phyloP scores from a whole-genome alignment of 345 rosid genomes.

The Streptanthus diversifolius region DNA sequence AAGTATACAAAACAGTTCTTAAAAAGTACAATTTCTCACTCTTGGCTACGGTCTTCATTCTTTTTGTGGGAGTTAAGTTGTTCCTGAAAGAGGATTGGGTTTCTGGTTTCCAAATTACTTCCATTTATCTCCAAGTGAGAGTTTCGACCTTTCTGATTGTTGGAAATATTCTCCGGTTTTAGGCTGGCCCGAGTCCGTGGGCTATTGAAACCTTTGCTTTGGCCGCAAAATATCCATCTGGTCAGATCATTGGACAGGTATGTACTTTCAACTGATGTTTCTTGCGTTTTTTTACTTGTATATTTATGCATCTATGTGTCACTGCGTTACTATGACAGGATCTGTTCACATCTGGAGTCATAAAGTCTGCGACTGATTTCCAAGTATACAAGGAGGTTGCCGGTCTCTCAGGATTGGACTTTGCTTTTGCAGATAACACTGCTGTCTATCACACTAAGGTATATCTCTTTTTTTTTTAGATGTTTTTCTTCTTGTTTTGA shows the following conservation, averaged over 20 bases:
- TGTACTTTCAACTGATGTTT: constrained; percentile 12
- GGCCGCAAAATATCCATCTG: constrained; percentile 86
- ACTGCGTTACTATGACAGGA: constrained; percentile 55
- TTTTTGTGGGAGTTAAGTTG: not conserved
- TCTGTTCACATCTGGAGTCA: constrained; percentile 67
- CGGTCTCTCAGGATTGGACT: constrained; percentile 95
- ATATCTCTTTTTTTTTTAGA: not conserved
- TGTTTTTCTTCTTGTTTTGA: not conserved
- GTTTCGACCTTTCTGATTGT: not conserved
- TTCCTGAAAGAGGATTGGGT: not conserved
- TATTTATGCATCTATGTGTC: not conserved
- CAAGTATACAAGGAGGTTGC: constrained; percentile 88
- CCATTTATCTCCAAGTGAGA: not conserved
- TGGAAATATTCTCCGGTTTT: constrained; percentile 11
- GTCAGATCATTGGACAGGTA: constrained; percentile 72
- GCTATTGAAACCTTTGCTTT: constrained; percentile 82
- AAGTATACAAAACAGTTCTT: too few relatives aligned
- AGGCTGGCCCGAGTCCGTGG: constrained; percentile 94
- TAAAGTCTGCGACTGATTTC: constrained; percentile 88
- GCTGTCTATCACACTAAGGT: constrained; percentile 98
- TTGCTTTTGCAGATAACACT: constrained; percentile 76
- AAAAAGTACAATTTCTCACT: not conserved
- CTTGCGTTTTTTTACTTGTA: not conserved
- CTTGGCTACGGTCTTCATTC: not conserved
- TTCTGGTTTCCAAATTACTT: not conserved